phyloP scores from a whole-genome alignment of 495 filamentous ascomycete species.

The Trichoderma gamsii region DNA sequence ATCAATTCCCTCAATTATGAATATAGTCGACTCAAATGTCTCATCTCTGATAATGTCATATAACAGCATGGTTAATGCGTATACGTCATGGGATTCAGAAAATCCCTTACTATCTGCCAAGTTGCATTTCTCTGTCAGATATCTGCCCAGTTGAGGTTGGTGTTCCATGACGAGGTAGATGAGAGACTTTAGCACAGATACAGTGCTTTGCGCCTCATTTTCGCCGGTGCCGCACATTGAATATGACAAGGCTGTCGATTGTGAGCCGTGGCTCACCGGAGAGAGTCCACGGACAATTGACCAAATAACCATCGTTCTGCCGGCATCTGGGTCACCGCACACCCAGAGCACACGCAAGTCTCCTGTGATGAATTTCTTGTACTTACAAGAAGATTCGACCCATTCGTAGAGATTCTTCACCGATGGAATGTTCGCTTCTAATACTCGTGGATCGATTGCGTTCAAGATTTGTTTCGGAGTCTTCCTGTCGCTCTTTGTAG shows the following conservation, averaged over 20 bases:
- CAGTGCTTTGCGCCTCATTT: background rate
- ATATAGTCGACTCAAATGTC: background rate
- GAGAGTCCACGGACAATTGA: background rate
- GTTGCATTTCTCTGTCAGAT: background rate
- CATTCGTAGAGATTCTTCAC: background rate
- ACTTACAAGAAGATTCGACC: background rate
- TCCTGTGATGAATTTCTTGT: background rate
- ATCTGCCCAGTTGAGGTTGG: background rate
- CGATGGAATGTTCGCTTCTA: background rate
- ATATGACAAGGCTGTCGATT: background rate
- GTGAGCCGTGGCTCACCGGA: background rate
- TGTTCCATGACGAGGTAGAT: background rate
- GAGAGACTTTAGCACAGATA: background rate
- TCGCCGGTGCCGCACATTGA: background rate
- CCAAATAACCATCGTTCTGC: background rate
- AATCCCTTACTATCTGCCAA: background rate
- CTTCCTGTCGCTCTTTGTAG: no score
- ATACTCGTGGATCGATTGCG: no score
- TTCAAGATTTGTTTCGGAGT: no score
- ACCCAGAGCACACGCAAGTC: background rate
- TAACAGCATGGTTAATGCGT: background rate
- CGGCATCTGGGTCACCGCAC: background rate
- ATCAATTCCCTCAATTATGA: slow-evolving; percentile 1
- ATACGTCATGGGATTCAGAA: background rate
- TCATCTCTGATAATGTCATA: background rate